phyloP scores from a whole-genome alignment of 768 basidiomycete species.

The Naganishia onofrii region DNA sequence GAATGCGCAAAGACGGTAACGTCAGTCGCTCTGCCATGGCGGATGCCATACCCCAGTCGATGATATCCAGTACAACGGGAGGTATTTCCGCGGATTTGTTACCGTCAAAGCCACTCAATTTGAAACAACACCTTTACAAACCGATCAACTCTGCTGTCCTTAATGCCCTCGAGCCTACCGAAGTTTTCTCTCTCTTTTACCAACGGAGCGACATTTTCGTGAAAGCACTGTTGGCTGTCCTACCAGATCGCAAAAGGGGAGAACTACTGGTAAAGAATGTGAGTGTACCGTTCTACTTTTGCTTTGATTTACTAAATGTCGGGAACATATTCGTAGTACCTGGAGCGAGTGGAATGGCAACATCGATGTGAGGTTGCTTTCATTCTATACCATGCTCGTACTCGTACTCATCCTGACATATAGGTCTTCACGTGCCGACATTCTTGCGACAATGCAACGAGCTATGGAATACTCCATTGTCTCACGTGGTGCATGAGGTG shows the following conservation, averaged over 20 bases:
- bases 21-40: constrained; percentile 12
- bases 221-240: constrained; percentile 39
- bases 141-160: constrained; percentile 35
- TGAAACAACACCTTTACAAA: constrained; percentile 20
- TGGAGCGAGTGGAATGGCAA: constrained; percentile 51
- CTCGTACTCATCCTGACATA: background rate
- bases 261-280: constrained; percentile 47
- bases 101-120: constrained; percentile 13
- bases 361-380: constrained; percentile 47
- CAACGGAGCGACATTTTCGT: constrained; percentile 47
- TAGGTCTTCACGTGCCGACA: constrained; percentile 50
- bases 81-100: constrained; percentile 11
- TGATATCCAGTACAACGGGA: constrained; percentile 15
- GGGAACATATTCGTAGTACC: constrained; percentile 34
- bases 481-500: constrained; percentile 43
- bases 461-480: constrained; percentile 48
- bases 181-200: constrained; percentile 48
- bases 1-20: background rate
- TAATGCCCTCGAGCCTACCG: constrained; percentile 45
- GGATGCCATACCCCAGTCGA: constrained; percentile 16
- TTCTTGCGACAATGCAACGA: constrained; percentile 51
- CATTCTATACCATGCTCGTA: background rate
- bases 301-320: background rate
- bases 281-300: constrained; percentile 26
- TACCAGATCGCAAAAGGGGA: constrained; percentile 45